Conservation (phyloP, 1,139 yeast genomes). For the Keqinozyma sinolaborantium region DNA sequence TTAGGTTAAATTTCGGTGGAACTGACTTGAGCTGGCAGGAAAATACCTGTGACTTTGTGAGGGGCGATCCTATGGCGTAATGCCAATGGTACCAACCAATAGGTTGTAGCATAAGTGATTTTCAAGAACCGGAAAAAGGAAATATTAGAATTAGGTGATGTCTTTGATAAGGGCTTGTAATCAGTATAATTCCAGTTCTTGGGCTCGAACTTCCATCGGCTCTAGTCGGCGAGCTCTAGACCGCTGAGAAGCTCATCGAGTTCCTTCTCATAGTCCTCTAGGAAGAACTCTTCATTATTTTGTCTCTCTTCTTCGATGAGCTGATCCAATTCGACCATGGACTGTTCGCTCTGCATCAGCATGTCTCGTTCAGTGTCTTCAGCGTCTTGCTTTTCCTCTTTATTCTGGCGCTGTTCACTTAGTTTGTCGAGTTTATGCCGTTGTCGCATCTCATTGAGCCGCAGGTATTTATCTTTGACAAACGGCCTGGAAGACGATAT, state of each 20-base stretch:
- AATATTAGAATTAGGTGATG: too few relatives aligned
- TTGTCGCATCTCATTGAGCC: conserved; percentile 24
- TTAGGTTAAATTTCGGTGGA: too few relatives aligned
- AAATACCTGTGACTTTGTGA: too few relatives aligned
- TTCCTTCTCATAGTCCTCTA: conserved; percentile 11
- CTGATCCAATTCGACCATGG: conserved; percentile 23
- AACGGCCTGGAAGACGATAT: conserved; percentile 11
- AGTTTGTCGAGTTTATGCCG: conserved; percentile 23
- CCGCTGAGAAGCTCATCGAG: conserved; percentile 10
- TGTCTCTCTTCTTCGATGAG: conserved; percentile 29
- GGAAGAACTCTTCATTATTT: conserved; percentile 1
- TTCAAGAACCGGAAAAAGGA: too few relatives aligned
- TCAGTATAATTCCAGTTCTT: too few relatives aligned
- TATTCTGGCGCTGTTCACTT: conserved; percentile 20
- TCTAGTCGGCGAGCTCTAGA: conserved; percentile 1
- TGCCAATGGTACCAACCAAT: too few relatives aligned
- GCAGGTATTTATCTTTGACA: conserved; percentile 24
- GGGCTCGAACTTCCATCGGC: too few relatives aligned
- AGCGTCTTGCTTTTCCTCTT: conserved; percentile 19
- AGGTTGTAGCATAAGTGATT: too few relatives aligned
- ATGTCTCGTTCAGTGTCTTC: conserved; percentile 15
- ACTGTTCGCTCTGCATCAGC: conserved; percentile 14
- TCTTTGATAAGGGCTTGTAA: too few relatives aligned
- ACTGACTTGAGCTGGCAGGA: too few relatives aligned
- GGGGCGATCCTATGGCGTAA: too few relatives aligned